Conservation (phyloP, 1,284 basidiomycete species). For the Agroathelia rolfsii region DNA sequence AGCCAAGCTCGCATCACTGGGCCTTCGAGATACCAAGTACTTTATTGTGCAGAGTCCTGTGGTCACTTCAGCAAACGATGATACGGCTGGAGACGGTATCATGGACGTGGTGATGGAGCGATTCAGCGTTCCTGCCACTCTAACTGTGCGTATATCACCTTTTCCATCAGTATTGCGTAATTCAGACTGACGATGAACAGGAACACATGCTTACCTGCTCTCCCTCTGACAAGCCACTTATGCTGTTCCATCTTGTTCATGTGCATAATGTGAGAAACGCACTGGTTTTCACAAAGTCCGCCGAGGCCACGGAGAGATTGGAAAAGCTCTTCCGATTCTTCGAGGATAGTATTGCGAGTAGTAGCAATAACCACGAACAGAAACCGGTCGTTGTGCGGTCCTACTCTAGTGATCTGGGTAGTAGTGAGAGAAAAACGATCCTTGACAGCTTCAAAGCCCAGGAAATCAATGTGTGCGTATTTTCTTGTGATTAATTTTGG, state of each 20-base stretch:
- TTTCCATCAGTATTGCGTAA: conserved; percentile 6
- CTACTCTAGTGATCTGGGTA: conserved; percentile 83
- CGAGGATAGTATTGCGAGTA: conserved; percentile 38
- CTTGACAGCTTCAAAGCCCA: conserved; percentile 76
- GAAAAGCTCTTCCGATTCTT: conserved; percentile 81
- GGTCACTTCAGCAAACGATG: conserved; percentile 20
- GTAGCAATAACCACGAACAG: conserved; percentile 11
- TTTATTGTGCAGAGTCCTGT: conserved; percentile 63
- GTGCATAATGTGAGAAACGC: conserved; percentile 52
- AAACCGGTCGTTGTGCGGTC: conserved; percentile 42
- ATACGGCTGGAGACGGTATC: conserved; percentile 25
- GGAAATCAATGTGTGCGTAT: conserved; percentile 72
- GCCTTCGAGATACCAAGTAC: conserved; percentile 77
- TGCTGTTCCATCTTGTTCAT: conserved; percentile 82
- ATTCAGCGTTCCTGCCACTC: conserved; percentile 74
- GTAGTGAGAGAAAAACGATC: conserved; percentile 66
- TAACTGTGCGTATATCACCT: conserved; percentile 41
- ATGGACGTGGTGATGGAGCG: conserved; percentile 58
- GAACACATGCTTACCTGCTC: conserved; percentile 84
- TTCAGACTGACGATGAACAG: conserved; percentile 26
- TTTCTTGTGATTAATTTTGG: conserved; percentile 2
- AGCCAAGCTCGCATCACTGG: conserved; percentile 78
- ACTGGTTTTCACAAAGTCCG: conserved; percentile 92
- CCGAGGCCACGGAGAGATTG: conserved; percentile 82
- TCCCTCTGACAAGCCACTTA: conserved; percentile 77